Conservation (phyloP, 1,139 yeast genomes). For the Hemisphaericaspora xylofermentans region DNA sequence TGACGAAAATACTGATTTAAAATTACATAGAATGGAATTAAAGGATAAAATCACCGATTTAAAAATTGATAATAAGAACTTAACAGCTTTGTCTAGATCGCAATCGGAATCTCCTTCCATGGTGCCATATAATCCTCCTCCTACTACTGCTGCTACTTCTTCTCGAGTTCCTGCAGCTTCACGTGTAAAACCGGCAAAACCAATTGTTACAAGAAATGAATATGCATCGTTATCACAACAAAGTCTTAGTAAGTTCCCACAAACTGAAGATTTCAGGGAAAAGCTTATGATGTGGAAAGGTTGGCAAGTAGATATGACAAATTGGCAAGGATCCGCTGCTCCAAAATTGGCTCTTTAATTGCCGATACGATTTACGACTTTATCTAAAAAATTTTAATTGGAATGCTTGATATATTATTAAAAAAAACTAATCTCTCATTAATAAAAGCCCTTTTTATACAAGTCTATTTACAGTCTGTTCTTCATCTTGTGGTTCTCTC, state of each 20-base stretch:
- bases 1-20: constrained; percentile 47
- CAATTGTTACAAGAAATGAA: constrained; percentile 34
- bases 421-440: too few relatives aligned
- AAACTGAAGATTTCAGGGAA: constrained; percentile 40
- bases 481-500: background rate
- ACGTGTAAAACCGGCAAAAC: constrained; percentile 30
- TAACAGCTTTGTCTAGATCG: constrained; percentile 12
- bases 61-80: constrained; percentile 20
- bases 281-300: constrained; percentile 64
- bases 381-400: too few relatives aligned
- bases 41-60: constrained; percentile 32
- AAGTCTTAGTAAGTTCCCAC: constrained; percentile 21
- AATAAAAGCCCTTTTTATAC: background rate
- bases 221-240: constrained; percentile 35
- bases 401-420: too few relatives aligned
- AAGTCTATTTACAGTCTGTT: constrained; percentile 3
- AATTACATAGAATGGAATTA: constrained; percentile 48
- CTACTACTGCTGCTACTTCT: constrained; percentile 2
- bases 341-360: constrained; percentile 29
- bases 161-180: constrained; percentile 2
- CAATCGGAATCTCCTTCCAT: too few relatives aligned
- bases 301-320: constrained; percentile 85
- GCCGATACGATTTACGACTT: too few relatives aligned
- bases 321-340: constrained; percentile 52
- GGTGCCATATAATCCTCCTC: too few relatives aligned